phyloP scores from a whole-genome alignment of 352 stramenopile genomes.

The Phytophthora sansomeana region DNA sequence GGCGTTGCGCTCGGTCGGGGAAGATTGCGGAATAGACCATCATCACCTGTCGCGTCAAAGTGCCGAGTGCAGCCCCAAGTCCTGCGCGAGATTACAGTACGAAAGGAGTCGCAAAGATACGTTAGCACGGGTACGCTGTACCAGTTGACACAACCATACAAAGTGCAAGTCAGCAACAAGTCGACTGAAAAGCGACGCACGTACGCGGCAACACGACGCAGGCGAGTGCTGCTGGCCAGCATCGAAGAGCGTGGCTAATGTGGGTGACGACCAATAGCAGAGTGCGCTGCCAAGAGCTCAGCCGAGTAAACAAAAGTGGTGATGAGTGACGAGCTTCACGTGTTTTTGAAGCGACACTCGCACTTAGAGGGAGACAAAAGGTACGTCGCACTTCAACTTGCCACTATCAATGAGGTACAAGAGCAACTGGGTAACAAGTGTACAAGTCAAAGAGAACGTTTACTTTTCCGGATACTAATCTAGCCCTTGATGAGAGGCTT shows the following conservation, averaged over 20 bases:
- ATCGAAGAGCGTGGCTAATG: background rate
- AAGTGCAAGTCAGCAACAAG: background rate
- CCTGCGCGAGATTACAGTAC: no score
- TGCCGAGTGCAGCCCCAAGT: slow-evolving; percentile 3
- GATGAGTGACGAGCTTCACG: background rate
- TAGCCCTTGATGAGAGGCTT: slow-evolving; percentile 50
- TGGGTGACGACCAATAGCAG: no score
- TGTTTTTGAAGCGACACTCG: background rate
- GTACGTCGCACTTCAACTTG: background rate
- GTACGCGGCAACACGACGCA: slow-evolving; percentile 5
- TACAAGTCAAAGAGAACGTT: slow-evolving; percentile 1
- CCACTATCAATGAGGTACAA: background rate
- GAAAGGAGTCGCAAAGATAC: slow-evolving; percentile 16
- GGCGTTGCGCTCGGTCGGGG: slow-evolving; percentile 30
- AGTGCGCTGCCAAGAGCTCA: no score
- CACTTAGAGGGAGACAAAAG: background rate
- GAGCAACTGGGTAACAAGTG: background rate
- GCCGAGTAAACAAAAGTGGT: background rate
- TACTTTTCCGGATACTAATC: slow-evolving; percentile 19
- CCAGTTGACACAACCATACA: background rate
- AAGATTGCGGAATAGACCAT: slow-evolving; percentile 50
- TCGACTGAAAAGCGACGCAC: background rate
- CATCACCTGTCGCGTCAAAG: slow-evolving; percentile 40
- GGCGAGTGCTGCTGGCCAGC: background rate
- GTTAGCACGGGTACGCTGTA: background rate